Evolutionary conservation across 2,329 filamentous ascomycete genomes (phyloP).

Genomic region (Fusarium luffae): DNA sequence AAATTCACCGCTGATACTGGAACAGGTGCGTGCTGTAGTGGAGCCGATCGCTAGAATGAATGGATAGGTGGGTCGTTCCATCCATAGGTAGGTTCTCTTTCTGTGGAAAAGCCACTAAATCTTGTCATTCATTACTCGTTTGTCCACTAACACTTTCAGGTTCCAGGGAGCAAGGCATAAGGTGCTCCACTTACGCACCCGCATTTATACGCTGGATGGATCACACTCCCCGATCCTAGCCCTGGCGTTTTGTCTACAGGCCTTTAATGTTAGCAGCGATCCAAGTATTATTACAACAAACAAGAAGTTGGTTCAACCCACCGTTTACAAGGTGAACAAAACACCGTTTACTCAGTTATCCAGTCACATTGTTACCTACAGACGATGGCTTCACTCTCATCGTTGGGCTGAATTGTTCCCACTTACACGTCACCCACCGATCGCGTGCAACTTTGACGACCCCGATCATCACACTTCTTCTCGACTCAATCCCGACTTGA

Average conservation of each 20-base stretch:
- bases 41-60: constrained; percentile 12
- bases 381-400: constrained; percentile 24
- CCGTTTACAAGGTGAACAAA: constrained; percentile 7
- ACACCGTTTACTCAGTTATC: background rate
- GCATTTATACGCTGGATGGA: constrained; percentile 3
- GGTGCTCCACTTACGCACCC: constrained; percentile 27
- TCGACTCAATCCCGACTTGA: background rate
- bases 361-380: background rate
- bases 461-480: constrained; percentile 3
- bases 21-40: constrained; percentile 15
- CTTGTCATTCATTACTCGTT: constrained; percentile 22
- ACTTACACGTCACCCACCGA: constrained; percentile 18
- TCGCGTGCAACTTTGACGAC: constrained; percentile 23
- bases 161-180: constrained; percentile 10
- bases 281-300: background rate
- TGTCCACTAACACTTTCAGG: background rate
- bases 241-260: background rate
- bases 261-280: constrained; percentile 7
- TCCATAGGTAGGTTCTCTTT: background rate
- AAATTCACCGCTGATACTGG: constrained; percentile 19
- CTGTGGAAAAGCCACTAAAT: constrained; percentile 27
- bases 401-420: constrained; percentile 12
- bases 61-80: background rate
- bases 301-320: constrained; percentile 3
- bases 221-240: constrained; percentile 32